Conservation (phyloP, 176 grass and related monocot species). For the Sorghum bicolor region DNA sequence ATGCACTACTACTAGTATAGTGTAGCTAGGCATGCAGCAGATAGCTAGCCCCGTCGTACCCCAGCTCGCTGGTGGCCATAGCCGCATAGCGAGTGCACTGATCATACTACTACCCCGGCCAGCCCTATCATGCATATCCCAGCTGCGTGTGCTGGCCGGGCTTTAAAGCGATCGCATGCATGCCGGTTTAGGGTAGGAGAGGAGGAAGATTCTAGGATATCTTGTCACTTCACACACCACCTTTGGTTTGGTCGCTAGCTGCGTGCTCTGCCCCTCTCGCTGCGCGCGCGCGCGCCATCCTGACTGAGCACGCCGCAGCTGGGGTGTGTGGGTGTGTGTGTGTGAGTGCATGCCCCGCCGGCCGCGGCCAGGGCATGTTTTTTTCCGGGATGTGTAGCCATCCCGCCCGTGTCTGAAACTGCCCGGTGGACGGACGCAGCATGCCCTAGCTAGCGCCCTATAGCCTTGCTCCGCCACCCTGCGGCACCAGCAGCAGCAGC, state of each 20-base stretch:
- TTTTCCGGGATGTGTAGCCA: conserved; percentile 39
- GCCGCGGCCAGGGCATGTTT: conserved; percentile 45
- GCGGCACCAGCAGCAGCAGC: not conserved
- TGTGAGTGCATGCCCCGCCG: conserved; percentile 1
- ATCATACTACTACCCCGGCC: too few relatives aligned
- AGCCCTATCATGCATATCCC: not conserved
- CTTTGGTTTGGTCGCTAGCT: conserved; percentile 47
- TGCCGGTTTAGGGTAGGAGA: conserved; percentile 40
- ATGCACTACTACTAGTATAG: not conserved
- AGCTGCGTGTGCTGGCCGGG: not conserved
- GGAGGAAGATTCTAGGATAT: conserved; percentile 59
- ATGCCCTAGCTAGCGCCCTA: conserved; percentile 16
- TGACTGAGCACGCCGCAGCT: too few relatives aligned
- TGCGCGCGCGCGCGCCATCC: not conserved
- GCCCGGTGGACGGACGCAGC: not conserved
- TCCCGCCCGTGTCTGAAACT: conserved; percentile 8
- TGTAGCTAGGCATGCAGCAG: not conserved
- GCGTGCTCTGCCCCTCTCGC: conserved; percentile 28
- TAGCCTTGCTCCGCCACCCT: not conserved
- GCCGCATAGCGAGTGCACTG: not conserved
- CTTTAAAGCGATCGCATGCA: conserved; percentile 44
- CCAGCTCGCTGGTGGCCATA: not conserved
- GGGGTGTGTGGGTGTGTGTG: too few relatives aligned
- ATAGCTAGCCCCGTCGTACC: not conserved
- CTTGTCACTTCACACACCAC: conserved; percentile 48